These are phyloP conservation scores for Botrytis fabae DNA, from an alignment of 2,329 filamentous ascomycete genomes.

Conservation along the genomic window DNA sequence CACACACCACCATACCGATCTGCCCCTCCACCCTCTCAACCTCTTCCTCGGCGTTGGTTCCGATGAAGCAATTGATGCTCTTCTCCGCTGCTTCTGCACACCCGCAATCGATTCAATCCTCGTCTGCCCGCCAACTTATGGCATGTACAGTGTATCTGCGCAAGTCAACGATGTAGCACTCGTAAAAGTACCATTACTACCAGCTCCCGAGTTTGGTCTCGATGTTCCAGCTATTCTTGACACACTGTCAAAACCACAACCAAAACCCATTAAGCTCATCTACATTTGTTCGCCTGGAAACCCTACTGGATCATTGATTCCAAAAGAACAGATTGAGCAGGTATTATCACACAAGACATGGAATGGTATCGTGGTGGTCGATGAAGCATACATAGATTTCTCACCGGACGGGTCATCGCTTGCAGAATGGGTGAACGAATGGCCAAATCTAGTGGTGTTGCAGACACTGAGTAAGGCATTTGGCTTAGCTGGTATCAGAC, in stretches of 20 bases:
- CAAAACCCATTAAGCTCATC: slow-evolving; percentile 74
- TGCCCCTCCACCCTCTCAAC: slow-evolving; percentile 73
- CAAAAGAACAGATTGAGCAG: slow-evolving; percentile 69
- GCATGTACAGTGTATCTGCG: slow-evolving; percentile 95
- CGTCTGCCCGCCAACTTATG: slow-evolving; percentile 94
- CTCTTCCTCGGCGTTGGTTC: slow-evolving; percentile 94
- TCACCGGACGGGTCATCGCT: slow-evolving; percentile 75
- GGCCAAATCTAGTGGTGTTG: slow-evolving; percentile 95
- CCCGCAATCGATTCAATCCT: slow-evolving; percentile 88
- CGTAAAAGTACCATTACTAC: slow-evolving; percentile 79
- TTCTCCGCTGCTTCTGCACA: slow-evolving; percentile 89
- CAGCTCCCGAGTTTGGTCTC: slow-evolving; percentile 70
- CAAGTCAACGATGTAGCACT: slow-evolving; percentile 90
- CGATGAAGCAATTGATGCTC: slow-evolving; percentile 93
- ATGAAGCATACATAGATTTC: slow-evolving; percentile 98
- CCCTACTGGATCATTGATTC: slow-evolving; percentile 78
- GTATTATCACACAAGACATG: slow-evolving; percentile 85
- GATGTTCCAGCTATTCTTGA: slow-evolving; percentile 68
- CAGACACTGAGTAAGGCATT: slow-evolving; percentile 99
- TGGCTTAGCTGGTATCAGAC: slow-evolving; percentile 86
- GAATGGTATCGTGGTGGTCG: slow-evolving; percentile 91
- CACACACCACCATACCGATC: slow-evolving; percentile 74
- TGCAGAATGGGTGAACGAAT: slow-evolving; percentile 88
- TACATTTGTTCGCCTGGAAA: slow-evolving; percentile 97
- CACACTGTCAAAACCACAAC: slow-evolving; percentile 57